phyloP scores from a whole-genome alignment of 2,329 filamentous ascomycete species.

The Sarocladium oryzae region DNA sequence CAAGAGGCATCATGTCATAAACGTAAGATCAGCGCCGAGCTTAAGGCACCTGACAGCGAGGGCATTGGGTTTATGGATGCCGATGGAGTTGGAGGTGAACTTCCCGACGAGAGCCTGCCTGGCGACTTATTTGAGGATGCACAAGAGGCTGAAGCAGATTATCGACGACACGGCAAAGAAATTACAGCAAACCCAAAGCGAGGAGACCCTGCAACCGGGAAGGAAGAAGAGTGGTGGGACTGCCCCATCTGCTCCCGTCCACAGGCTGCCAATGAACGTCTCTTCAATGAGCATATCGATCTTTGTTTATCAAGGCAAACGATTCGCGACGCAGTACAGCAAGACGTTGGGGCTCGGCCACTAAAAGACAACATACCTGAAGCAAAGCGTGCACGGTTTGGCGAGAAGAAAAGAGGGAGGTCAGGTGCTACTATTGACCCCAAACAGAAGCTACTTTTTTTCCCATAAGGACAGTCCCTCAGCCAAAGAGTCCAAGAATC shows the following conservation, averaged over 20 bases:
- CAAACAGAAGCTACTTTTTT: conserved; percentile 46
- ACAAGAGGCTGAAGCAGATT: conserved; percentile 8
- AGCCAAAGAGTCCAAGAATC: no score
- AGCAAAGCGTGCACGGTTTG: conserved; percentile 28
- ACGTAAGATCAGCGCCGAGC: conserved; percentile 31
- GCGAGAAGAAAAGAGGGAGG: conserved; percentile 34
- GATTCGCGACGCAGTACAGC: conserved; percentile 75
- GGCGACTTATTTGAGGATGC: conserved; percentile 13
- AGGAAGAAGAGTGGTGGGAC: conserved; percentile 57
- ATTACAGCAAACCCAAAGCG: conserved; percentile 39
- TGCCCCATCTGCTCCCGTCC: conserved; percentile 83
- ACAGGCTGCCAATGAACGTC: conserved; percentile 65
- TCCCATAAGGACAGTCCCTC: conserved; percentile 30
- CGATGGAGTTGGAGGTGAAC: conserved; percentile 15
- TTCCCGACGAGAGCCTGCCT: conserved; percentile 11
- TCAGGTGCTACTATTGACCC: conserved; percentile 29
- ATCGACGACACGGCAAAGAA: conserved; percentile 41
- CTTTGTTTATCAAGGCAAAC: conserved; percentile 79
- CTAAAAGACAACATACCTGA: conserved; percentile 22
- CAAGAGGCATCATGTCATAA: conserved; percentile 21
- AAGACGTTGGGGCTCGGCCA: conserved; percentile 23
- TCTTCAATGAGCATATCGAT: conserved; percentile 90
- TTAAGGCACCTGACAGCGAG: not conserved
- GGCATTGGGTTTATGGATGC: conserved; percentile 65
- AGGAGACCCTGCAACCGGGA: conserved; percentile 15